Evolutionary conservation across 139 green algal species (phyloP), one percentile per base, ranked within the genome.

Genomic region (Marvania coccoides): DNA sequence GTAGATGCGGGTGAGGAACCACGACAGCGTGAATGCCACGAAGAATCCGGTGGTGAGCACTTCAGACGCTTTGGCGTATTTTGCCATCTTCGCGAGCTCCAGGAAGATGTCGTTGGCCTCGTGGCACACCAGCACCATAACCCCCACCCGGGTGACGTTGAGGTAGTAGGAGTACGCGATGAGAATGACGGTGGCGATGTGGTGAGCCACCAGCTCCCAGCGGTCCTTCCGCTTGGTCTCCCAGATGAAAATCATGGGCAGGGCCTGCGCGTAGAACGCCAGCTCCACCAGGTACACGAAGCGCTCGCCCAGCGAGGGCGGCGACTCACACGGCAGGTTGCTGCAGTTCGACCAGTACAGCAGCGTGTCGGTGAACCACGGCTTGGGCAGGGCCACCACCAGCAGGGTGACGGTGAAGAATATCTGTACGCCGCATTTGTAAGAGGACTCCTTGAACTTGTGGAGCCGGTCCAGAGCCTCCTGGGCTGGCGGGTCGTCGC

Each of bases 91-190:
- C n/a, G 87, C 87, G 2, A 63, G 40, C 66, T 96, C 88, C 58
- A 96, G 65, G 65, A 91, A 93, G 29, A 95, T 88, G 76, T 96
- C 90, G 15, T 84, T 92, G 28, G 87, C 65, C 67, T 96, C 89
- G 55, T 96, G 89, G 15, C 89, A 66, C 46, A 94, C 64, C 65
- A 95, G 87, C 31, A 95, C 74, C 59, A 93, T 84, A 0, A 86
- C 70, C n/a, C 89, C 89, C 15, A 90, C 72, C 28, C 83, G 82
- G 3, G 80, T 89, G 51, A 93, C 83, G 77, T 71, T 85, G 75
- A 84, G 58, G 19, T 77, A 75, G 47, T 85, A 82, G 24, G 73
- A 87, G 68, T 89, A 91, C 8, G 69, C 58, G 40, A 91, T 91
- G 34, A 91, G 80, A n/a, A 72, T 66, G 8, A 88, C 66, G 5